Evolutionary conservation across 2,329 filamentous ascomycete genomes (phyloP).

Genomic region (Pseudogymnoascus sp.): DNA sequence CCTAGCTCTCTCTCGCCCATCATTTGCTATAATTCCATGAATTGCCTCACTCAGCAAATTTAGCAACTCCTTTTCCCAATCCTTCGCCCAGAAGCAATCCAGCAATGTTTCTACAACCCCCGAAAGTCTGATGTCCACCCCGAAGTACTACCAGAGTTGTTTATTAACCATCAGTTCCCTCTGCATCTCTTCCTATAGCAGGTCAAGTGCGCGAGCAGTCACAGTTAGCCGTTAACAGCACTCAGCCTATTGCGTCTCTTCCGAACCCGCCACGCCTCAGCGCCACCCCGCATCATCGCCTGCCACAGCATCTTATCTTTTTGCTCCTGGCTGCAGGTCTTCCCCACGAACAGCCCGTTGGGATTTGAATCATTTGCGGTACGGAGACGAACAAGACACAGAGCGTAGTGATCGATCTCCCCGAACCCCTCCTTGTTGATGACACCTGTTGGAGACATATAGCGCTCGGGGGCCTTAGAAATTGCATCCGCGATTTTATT

Average conservation of each 20-base stretch:
- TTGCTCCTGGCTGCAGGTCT: neutral
- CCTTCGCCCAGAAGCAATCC: neutral
- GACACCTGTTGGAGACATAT: neutral
- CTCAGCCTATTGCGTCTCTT: neutral
- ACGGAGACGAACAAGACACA: neutral
- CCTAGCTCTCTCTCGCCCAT: neutral
- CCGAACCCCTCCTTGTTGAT: neutral
- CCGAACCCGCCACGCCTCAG: neutral
- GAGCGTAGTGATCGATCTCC: neutral
- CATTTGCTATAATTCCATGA: neutral
- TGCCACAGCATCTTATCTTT: neutral
- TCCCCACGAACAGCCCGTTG: neutral
- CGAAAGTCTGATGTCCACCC: too few relatives aligned
- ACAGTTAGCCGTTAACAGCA: too few relatives aligned
- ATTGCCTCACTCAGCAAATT: neutral
- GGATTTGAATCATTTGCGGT: neutral
- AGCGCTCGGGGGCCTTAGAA: neutral
- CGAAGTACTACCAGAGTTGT: neutral
- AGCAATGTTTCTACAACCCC: neutral
- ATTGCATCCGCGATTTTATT: neutral
- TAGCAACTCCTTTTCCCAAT: too few relatives aligned
- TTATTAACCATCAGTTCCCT: neutral
- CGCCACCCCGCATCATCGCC: neutral
- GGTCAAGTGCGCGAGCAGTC: neutral
- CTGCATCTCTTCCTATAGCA: neutral